These are phyloP conservation scores for Calonectria pseudoreteaudii DNA, from an alignment of 2,329 filamentous ascomycete genomes.

Conservation along the genomic window DNA sequence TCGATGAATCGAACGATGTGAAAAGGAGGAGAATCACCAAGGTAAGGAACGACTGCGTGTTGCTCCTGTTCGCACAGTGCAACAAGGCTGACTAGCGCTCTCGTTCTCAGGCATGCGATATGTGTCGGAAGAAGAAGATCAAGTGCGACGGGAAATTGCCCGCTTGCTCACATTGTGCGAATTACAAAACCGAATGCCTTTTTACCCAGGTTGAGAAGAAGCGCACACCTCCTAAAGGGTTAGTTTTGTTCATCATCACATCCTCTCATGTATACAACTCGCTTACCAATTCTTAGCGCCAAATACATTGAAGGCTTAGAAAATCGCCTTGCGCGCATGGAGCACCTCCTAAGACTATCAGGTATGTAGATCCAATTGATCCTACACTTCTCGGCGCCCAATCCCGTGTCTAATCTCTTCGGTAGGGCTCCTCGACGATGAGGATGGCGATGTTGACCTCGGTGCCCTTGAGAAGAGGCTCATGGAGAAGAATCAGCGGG, in stretches of 20 bases:
- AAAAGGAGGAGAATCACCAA: slow-evolving; percentile 91
- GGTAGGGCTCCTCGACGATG: slow-evolving; percentile 82
- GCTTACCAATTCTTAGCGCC: slow-evolving; percentile 67
- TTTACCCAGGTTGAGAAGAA: slow-evolving; percentile 99
- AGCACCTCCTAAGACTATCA: slow-evolving; percentile 87
- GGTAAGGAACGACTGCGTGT: slow-evolving; percentile 67
- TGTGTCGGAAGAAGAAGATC: slow-evolving; percentile 97
- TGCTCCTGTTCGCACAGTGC: background rate
- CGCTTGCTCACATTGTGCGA: slow-evolving; percentile 93
- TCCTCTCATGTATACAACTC: background rate
- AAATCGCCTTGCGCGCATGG: slow-evolving; percentile 95
- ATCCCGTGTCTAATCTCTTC: slow-evolving; percentile 21
- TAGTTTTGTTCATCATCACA: slow-evolving; percentile 45
- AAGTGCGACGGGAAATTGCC: slow-evolving; percentile 98
- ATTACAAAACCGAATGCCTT: slow-evolving; percentile 97
- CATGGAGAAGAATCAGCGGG: slow-evolving; percentile 66
- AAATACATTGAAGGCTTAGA: slow-evolving; percentile 98
- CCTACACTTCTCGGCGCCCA: background rate
- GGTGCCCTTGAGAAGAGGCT: slow-evolving; percentile 86
- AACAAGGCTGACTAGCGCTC: slow-evolving; percentile 28
- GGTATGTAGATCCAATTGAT: slow-evolving; percentile 56
- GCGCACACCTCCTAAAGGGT: slow-evolving; percentile 96
- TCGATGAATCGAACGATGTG: slow-evolving; percentile 80
- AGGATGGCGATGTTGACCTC: slow-evolving; percentile 89
- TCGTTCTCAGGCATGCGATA: slow-evolving; percentile 81